Percentiles rank a stretch among this genome's conserved stretches.
These are phyloP conservation scores for Lactifluus subvellereus DNA, from an alignment of 768 basidiomycete species.

Conservation along the genomic window DNA sequence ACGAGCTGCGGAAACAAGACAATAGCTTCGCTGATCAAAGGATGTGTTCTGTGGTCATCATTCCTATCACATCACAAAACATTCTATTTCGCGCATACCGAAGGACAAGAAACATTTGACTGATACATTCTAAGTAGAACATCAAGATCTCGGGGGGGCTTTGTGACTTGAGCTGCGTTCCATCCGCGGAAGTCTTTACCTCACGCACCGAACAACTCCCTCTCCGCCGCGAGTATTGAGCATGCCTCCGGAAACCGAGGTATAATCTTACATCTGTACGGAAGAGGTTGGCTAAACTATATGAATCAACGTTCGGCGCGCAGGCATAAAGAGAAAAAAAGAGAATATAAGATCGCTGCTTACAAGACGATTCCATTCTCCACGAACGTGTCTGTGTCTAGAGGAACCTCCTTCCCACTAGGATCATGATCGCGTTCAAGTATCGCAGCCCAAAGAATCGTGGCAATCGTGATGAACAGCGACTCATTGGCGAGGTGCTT, in stretches of 20 bases:
- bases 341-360: no score
- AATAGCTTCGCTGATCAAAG: no score
- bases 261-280: not conserved
- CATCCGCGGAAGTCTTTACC: not conserved
- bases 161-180: not conserved
- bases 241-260: not conserved
- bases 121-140: not conserved
- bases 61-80: no score
- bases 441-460: constrained; percentile 22
- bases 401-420: not conserved
- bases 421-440: constrained; percentile 10
- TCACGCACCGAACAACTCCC: not conserved
- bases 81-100: no score
- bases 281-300: not conserved
- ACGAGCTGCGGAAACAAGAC: no score
- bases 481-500: constrained; percentile 21
- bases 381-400: not conserved
- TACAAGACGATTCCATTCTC: not conserved
- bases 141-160: not conserved
- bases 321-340: no score
- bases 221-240: not conserved
- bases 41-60: no score
- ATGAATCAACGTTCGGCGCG: no score
- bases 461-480: constrained; percentile 25
- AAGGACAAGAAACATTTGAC: no score